phyloP scores from a whole-genome alignment of 225 moss, liverwort and hornwort genomes.

The Sphagnum contortum region DNA sequence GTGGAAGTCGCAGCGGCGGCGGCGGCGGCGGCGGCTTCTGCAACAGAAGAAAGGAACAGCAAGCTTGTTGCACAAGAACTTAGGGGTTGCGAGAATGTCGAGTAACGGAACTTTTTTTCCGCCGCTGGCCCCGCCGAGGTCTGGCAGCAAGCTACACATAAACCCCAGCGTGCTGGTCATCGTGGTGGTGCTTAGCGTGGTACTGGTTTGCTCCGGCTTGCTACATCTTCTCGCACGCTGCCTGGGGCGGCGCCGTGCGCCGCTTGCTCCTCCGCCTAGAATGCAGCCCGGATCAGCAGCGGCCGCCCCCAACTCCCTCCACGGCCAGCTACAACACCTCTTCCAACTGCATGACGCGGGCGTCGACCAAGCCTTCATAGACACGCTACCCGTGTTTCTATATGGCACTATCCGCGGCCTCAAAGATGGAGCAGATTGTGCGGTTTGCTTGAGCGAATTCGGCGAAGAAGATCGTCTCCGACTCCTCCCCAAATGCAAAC shows the following conservation, averaged over 20 bases:
- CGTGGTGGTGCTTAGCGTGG: constrained; percentile 40
- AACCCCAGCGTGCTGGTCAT: constrained; percentile 49
- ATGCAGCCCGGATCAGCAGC: constrained; percentile 9
- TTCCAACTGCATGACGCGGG: constrained; percentile 41
- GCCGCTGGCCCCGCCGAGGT: no score
- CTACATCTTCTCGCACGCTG: constrained; percentile 38
- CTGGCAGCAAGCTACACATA: neutral
- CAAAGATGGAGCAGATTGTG: constrained; percentile 59
- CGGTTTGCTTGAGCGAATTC: constrained; percentile 85
- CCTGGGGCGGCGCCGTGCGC: constrained; percentile 17
- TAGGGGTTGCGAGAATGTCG: no score
- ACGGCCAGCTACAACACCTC: constrained; percentile 34
- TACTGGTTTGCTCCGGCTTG: constrained; percentile 34
- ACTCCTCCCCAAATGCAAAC: constrained; percentile 74
- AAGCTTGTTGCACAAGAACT: no score
- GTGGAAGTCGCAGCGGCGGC: no score
- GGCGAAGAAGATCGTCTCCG: constrained; percentile 60
- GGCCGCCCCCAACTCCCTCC: constrained; percentile 16
- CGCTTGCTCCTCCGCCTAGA: constrained; percentile 4
- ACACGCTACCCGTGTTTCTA: constrained; percentile 44
- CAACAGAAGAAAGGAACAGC: no score
- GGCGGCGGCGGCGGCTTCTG: no score
- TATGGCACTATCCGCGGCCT: constrained; percentile 44
- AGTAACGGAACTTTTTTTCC: no score
- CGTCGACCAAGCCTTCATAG: constrained; percentile 43